Evolutionary conservation across 2,329 filamentous ascomycete species (phyloP).

Genomic region (Botrytis deweyae): DNA sequence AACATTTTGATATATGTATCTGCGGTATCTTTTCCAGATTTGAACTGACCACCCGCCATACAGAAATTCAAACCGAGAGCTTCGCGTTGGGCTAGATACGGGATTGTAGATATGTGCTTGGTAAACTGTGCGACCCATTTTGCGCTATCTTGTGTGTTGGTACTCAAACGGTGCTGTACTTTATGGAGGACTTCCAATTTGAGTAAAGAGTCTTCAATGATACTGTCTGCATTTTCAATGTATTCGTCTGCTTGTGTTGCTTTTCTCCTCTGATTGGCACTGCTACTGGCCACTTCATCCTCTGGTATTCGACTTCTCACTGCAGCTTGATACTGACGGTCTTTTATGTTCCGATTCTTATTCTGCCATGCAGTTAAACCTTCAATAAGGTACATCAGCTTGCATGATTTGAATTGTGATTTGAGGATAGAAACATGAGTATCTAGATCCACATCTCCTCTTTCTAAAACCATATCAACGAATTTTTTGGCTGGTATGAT

Average conservation of each 20-base stretch:
- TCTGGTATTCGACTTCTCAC: slow-evolving; percentile 53
- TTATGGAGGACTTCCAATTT: slow-evolving; percentile 66
- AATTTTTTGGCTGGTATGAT: slow-evolving; percentile 65
- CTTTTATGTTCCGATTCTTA: slow-evolving; percentile 66
- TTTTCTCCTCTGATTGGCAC: slow-evolving; percentile 31
- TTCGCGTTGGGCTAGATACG: slow-evolving; percentile 58
- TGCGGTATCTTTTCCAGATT: slow-evolving; percentile 60
- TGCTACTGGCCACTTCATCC: slow-evolving; percentile 32
- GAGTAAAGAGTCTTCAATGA: slow-evolving; percentile 69
- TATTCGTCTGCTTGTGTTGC: slow-evolving; percentile 49
- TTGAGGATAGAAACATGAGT: slow-evolving; percentile 58
- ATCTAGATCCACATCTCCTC: slow-evolving; percentile 53
- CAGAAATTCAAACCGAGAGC: slow-evolving; percentile 64
- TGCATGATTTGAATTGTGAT: slow-evolving; percentile 51
- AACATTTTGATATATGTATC: slow-evolving; percentile 76
- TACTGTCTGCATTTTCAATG: slow-evolving; percentile 58
- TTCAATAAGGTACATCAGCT: slow-evolving; percentile 70
- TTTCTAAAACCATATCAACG: slow-evolving; percentile 55
- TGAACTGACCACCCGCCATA: slow-evolving; percentile 76
- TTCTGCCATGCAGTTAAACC: slow-evolving; percentile 65
- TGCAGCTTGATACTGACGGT: slow-evolving; percentile 65
- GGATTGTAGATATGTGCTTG: slow-evolving; percentile 74
- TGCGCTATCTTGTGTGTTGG: slow-evolving; percentile 59
- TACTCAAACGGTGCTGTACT: slow-evolving; percentile 69
- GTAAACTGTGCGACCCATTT: slow-evolving; percentile 74